These are phyloP conservation scores for Fusarium clavum DNA, from an alignment of 2,329 filamentous ascomycete species.

Conservation along the genomic window DNA sequence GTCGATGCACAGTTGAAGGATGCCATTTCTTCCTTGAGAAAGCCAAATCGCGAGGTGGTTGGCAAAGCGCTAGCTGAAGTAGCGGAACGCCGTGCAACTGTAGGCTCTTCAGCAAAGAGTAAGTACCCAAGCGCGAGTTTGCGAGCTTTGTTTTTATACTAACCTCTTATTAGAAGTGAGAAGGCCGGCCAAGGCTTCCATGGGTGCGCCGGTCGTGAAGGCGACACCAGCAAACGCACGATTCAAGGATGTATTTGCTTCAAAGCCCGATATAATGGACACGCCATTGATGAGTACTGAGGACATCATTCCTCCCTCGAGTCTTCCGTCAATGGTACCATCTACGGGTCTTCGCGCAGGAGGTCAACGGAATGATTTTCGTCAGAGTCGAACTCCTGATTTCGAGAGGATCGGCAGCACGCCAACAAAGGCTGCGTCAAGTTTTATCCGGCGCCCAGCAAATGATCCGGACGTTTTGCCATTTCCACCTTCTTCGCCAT, in stretches of 20 bases:
- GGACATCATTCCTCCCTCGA: conserved; percentile 54
- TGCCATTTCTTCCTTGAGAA: conserved; percentile 79
- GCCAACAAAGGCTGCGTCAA: conserved; percentile 45
- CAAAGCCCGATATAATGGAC: conserved; percentile 43
- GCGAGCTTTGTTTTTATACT: conserved; percentile 39
- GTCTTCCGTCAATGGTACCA: conserved; percentile 54
- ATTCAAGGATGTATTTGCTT: conserved; percentile 62
- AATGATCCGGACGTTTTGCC: conserved; percentile 43
- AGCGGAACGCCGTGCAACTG: conserved; percentile 69
- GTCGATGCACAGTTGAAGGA: conserved; percentile 78
- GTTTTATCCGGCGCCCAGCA: conserved; percentile 47
- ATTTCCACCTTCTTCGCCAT: conserved; percentile 54
- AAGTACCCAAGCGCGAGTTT: conserved; percentile 44
- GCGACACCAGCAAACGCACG: conserved; percentile 68
- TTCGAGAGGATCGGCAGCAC: conserved; percentile 49
- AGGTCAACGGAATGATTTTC: conserved; percentile 49
- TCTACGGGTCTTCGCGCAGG: conserved; percentile 55
- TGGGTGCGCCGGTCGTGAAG: conserved; percentile 61
- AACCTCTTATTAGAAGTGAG: conserved; percentile 59
- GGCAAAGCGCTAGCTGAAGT: conserved; percentile 75
- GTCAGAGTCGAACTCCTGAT: conserved; percentile 47
- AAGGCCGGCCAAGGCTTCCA: conserved; percentile 59
- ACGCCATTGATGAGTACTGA: conserved; percentile 42
- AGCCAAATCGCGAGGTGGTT: conserved; percentile 78
- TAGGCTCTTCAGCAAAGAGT: conserved; percentile 62